Evolutionary conservation across 208 protist species (phyloP).

Genomic region (Leishmania major): DNA sequence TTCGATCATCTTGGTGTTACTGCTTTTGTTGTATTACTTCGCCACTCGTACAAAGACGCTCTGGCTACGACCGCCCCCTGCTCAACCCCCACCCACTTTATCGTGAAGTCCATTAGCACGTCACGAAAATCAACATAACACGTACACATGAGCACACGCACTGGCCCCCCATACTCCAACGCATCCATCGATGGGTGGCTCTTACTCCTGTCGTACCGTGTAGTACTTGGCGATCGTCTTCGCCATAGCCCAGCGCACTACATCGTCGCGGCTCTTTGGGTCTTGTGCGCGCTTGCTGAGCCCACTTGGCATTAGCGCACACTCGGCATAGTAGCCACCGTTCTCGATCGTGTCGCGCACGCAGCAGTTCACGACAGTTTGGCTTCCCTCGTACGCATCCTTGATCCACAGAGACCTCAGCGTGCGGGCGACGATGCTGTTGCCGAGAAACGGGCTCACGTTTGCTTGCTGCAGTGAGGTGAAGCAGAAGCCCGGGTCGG

Average conservation of each 20-base stretch:
- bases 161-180: background rate
- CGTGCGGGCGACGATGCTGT: slow-evolving; percentile 47
- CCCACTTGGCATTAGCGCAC: slow-evolving; percentile 63
- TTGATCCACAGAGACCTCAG: slow-evolving; percentile 77
- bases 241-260: slow-evolving; percentile 80
- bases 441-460: slow-evolving; percentile 46
- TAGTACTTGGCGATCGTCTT: slow-evolving; percentile 88
- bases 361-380: slow-evolving; percentile 78
- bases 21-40: background rate
- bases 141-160: background rate
- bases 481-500: slow-evolving; percentile 73
- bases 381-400: slow-evolving; percentile 72
- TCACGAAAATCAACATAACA: background rate
- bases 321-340: slow-evolving; percentile 81
- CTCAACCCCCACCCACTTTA: background rate
- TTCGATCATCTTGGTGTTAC: background rate
- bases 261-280: slow-evolving; percentile 53
- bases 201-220: slow-evolving; percentile 31
- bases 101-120: background rate
- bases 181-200: background rate
- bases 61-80: background rate
- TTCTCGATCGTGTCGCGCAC: slow-evolving; percentile 63
- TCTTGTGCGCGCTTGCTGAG: slow-evolving; percentile 69
- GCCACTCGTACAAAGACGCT: background rate
- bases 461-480: slow-evolving; percentile 53